phyloP scores from a whole-genome alignment of 1,139 yeast species.

The Yamadazyma songkhlaensis region DNA sequence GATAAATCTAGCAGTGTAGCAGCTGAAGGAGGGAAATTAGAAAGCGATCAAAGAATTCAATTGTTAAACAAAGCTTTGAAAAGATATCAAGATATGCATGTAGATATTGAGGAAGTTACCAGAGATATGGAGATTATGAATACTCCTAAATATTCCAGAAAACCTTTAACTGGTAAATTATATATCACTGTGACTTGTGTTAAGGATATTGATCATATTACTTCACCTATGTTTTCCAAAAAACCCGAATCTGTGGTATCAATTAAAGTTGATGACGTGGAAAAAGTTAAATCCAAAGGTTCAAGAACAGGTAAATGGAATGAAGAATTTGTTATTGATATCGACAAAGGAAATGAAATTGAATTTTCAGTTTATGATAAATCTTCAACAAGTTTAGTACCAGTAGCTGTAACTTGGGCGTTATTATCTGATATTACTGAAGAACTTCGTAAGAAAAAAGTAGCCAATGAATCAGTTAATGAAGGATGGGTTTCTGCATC shows the following conservation, averaged over 20 bases:
- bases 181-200: constrained; percentile 69
- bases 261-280: constrained; percentile 83
- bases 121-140: constrained; percentile 64
- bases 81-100: constrained; percentile 86
- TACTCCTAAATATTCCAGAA: constrained; percentile 70
- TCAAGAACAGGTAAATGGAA: constrained; percentile 81
- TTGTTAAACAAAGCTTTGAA: constrained; percentile 79
- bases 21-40: constrained; percentile 84
- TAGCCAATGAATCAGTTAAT: constrained; percentile 66
- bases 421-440: constrained; percentile 88
- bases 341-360: constrained; percentile 88
- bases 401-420: constrained; percentile 94
- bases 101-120: constrained; percentile 62
- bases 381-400: constrained; percentile 60
- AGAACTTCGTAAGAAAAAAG: constrained; percentile 87
- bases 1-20: constrained; percentile 83
- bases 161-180: constrained; percentile 79
- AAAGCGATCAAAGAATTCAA: constrained; percentile 82
- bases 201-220: constrained; percentile 89
- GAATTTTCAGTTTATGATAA: constrained; percentile 87
- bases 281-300: constrained; percentile 70
- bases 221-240: constrained; percentile 73
- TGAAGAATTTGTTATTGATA: constrained; percentile 76
- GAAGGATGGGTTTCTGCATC: constrained; percentile 91
- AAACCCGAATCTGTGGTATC: constrained; percentile 78